Evolutionary conservation across 2,329 filamentous ascomycete species (phyloP).

Genomic region (Colletotrichum sp.): DNA sequence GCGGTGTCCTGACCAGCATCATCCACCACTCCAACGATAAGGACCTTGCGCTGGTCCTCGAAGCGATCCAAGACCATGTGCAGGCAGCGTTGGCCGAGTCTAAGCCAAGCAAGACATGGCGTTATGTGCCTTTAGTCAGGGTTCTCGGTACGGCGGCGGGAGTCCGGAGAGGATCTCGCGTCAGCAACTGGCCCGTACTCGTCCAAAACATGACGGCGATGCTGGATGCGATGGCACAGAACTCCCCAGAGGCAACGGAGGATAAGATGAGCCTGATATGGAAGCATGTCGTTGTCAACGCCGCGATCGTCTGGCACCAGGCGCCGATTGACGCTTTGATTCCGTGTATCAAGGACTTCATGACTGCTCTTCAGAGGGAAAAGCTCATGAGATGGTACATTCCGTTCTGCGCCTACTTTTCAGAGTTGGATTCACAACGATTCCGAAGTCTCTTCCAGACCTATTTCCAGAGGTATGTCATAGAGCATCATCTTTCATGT

Average conservation of each 20-base stretch:
- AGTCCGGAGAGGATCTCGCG: slow-evolving; percentile 80
- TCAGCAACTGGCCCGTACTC: slow-evolving; percentile 74
- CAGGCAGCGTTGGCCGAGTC: slow-evolving; percentile 42
- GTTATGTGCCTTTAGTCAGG: slow-evolving; percentile 53
- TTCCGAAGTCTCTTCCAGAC: slow-evolving; percentile 82
- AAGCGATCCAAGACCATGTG: slow-evolving; percentile 62
- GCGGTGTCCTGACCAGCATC: slow-evolving; percentile 78
- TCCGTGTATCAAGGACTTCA: slow-evolving; percentile 69
- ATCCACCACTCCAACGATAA: slow-evolving; percentile 82
- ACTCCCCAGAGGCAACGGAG: slow-evolving; percentile 36
- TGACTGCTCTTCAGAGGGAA: slow-evolving; percentile 68
- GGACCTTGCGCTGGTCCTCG: slow-evolving; percentile 73
- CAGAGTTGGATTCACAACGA: slow-evolving; percentile 72
- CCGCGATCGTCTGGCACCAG: slow-evolving; percentile 73
- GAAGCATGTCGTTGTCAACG: slow-evolving; percentile 61
- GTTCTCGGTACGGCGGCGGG: slow-evolving; percentile 75
- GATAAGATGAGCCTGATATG: slow-evolving; percentile 53
- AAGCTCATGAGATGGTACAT: slow-evolving; percentile 77
- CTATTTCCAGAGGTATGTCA: slow-evolving; percentile 77
- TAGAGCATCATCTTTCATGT: not conserved
- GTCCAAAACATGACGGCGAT: slow-evolving; percentile 61
- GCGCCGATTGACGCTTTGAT: slow-evolving; percentile 83
- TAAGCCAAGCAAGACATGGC: slow-evolving; percentile 37
- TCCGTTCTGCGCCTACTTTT: slow-evolving; percentile 82
- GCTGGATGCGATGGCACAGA: slow-evolving; percentile 52